Base-by-base conservation (phyloP, 495 filamentous ascomycete species). In the Neurospora sp. region DNA sequence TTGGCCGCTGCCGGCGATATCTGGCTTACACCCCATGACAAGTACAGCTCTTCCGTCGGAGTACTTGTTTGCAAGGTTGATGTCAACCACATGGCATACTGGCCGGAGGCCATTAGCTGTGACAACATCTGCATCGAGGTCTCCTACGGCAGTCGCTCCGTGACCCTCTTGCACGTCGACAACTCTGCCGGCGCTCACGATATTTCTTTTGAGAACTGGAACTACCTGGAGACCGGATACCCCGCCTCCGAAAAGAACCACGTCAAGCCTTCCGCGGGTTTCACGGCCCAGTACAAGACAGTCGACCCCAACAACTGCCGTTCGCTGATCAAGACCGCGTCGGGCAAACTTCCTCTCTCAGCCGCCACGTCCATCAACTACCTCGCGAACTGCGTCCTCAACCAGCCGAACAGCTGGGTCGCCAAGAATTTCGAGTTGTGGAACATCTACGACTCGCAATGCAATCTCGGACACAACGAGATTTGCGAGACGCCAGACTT, bases 21-120 rank as follows among this genome's bases (percentile, higher is more conserved):
- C n/a, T 78, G 75, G 74, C 77, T 76, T 37, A 83, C 81, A 10
- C 83, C 83, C 7, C 82, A 85, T 75, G 81, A 84, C 59, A 78
- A 72, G 45, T 85, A 82, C 72, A 77, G 73, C 1, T 84, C 82
- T 0, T 83, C 82, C 0, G 70, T 83, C n/a, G 83, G 83, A 38
- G 83, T 85, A 0, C 77, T 85, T 9, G 83, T 82, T n/a, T 85
- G 82, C 79, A 84, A 85, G 71, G 75, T 83, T 16, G 71, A 85
- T 74, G 80, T 82, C 27, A 79, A 83, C 39, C 79, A 81, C 35
- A 74, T 84, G 31, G 83, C 83, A 0, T 84, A 85, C 76, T 85
- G 79, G 81, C 83, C 82, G 1, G 70, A 70, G 20, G 73, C 80
- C 1, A 77, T 84, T 35, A 77, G 81, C 74, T 85, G 82, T 74